Conservation (phyloP, 2,329 filamentous ascomycete genomes). For the Aspergillus felis region DNA sequence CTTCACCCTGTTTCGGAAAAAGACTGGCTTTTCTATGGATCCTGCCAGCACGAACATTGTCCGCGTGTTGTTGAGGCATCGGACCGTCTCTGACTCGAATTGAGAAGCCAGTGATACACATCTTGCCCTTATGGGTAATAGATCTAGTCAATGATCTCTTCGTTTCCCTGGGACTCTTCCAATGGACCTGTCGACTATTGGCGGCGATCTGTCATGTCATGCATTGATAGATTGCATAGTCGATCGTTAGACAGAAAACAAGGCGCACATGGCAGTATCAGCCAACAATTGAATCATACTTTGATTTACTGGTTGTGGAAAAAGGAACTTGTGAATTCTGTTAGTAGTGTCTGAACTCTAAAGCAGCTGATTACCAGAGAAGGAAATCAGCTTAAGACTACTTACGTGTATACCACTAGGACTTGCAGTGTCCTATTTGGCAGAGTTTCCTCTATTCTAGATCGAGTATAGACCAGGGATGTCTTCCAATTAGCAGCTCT, state of each 20-base stretch:
- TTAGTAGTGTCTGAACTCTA: background rate
- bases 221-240: background rate
- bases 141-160: background rate
- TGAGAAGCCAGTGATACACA: background rate
- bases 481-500: background rate
- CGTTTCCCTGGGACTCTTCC: conserved; percentile 2
- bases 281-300: background rate
- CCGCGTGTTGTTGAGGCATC: background rate
- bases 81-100: background rate
- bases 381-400: background rate
- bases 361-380: background rate
- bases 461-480: conserved; percentile 1
- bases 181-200: conserved; percentile 9
- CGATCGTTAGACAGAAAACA: background rate
- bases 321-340: background rate
- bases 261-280: background rate
- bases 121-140: background rate
- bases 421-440: background rate
- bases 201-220: conserved; percentile 4
- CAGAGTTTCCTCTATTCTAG: background rate
- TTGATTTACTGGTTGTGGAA: background rate
- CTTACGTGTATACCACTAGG: no score
- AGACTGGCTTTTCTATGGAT: background rate
- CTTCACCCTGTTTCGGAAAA: background rate
- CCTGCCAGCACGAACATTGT: background rate